Percentiles rank a stretch among this genome's conserved stretches.
These are phyloP conservation scores for Pontederia crassipes DNA, from an alignment of 176 grass and related monocot genomes.

Conservation along the genomic window DNA sequence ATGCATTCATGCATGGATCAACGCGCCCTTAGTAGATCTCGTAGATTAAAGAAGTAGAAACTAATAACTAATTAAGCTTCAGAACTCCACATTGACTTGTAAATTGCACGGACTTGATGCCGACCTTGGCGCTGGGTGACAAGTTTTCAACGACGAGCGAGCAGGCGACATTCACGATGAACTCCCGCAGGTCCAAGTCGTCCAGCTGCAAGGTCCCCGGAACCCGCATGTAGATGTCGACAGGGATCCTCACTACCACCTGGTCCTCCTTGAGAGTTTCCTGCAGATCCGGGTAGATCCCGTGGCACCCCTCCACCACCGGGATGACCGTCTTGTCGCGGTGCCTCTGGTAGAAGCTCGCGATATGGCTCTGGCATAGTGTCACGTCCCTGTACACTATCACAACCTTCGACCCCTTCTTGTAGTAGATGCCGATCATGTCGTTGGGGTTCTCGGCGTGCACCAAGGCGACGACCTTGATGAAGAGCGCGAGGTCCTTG, in stretches of 20 bases:
- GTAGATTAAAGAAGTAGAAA: too few relatives aligned
- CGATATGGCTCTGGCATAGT: constrained; percentile 47
- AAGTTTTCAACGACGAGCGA: constrained; percentile 67
- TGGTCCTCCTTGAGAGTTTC: constrained; percentile 52
- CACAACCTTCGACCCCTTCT: constrained; percentile 32
- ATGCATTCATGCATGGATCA: too few relatives aligned
- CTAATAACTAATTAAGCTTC: not conserved
- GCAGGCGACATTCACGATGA: constrained; percentile 50
- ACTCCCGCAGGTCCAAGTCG: constrained; percentile 1
- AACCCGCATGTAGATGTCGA: constrained; percentile 55
- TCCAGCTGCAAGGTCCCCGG: constrained; percentile 34
- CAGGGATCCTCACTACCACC: constrained; percentile 37
- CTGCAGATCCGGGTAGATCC: constrained; percentile 34
- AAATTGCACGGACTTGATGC: constrained; percentile 45
- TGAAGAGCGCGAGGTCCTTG: constrained; percentile 43
- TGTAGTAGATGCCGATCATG: constrained; percentile 60
- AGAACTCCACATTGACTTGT: constrained; percentile 52
- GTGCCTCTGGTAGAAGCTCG: constrained; percentile 58
- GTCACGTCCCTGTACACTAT: constrained; percentile 47
- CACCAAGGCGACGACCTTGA: constrained; percentile 45
- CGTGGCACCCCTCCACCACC: constrained; percentile 41
- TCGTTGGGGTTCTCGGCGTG: constrained; percentile 79
- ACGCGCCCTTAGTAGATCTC: too few relatives aligned
- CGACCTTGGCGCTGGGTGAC: constrained; percentile 49
- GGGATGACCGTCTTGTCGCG: constrained; percentile 60